Conservation (phyloP, 2,329 filamentous ascomycete genomes). For the Anisogramma anomala region DNA sequence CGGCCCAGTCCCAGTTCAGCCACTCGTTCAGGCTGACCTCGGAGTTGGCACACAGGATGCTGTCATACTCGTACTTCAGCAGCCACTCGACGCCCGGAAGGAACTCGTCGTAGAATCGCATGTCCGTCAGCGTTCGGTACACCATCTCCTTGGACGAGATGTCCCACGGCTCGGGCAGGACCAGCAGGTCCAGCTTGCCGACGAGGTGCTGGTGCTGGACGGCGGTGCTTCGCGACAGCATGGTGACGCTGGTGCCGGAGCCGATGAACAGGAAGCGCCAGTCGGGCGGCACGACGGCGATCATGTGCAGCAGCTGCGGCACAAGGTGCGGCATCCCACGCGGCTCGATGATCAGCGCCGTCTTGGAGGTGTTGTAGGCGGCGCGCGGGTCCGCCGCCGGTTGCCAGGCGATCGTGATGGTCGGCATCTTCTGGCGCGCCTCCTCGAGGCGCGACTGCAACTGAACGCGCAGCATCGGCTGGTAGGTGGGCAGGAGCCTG, state of each 20-base stretch:
- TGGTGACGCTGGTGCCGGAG: constrained; percentile 33
- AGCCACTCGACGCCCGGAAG: constrained; percentile 41
- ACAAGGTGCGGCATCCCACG: constrained; percentile 37
- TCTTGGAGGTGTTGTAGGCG: constrained; percentile 37
- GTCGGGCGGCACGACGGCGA: constrained; percentile 43
- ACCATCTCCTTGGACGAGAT: constrained; percentile 40
- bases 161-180: constrained; percentile 41
- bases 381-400: constrained; percentile 22
- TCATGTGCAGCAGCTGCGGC: constrained; percentile 44
- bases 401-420: constrained; percentile 30
- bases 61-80: constrained; percentile 44
- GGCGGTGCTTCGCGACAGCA: constrained; percentile 29
- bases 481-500: constrained; percentile 31
- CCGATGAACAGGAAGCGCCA: constrained; percentile 49
- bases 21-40: constrained; percentile 35
- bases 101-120: constrained; percentile 40
- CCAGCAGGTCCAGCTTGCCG: constrained; percentile 39
- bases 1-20: constrained; percentile 42
- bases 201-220: constrained; percentile 30
- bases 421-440: constrained; percentile 28
- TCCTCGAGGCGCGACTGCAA: constrained; percentile 24
- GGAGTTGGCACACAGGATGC: constrained; percentile 43
- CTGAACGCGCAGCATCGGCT: constrained; percentile 28
- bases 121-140: constrained; percentile 38
- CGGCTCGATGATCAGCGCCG: constrained; percentile 45